Conservation (phyloP, 2,329 filamentous ascomycete genomes). For the Curvularia sp. region DNA sequence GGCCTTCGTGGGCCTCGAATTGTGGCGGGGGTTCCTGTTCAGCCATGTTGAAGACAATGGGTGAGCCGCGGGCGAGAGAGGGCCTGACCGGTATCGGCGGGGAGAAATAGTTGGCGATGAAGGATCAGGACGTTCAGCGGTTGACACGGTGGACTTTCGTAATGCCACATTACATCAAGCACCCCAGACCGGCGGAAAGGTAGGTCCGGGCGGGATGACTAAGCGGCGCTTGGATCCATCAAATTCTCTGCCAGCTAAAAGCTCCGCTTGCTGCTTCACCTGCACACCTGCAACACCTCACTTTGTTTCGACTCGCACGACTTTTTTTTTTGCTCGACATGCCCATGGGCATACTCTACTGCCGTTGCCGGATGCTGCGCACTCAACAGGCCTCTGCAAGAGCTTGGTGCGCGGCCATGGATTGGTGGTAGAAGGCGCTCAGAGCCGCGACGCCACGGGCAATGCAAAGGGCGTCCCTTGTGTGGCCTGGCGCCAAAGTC, state of each 20-base stretch:
- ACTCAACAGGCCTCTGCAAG: background rate
- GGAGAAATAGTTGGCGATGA: background rate
- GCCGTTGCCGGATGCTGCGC: background rate
- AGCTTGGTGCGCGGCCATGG: background rate
- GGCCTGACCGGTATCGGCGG: background rate
- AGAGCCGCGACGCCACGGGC: background rate
- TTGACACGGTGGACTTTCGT: constrained; percentile 22
- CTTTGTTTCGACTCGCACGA: background rate
- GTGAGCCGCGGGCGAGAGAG: constrained; percentile 4
- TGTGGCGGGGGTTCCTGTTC: constrained; percentile 28
- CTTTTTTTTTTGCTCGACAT: background rate
- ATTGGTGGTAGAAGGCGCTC: background rate
- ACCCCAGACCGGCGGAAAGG: constrained; percentile 8
- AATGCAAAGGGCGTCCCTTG: background rate
- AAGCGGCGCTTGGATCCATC: constrained; percentile 8
- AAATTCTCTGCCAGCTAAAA: constrained; percentile 17
- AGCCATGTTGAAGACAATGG: constrained; percentile 26
- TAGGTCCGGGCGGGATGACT: constrained; percentile 15
- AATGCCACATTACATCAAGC: constrained; percentile 22
- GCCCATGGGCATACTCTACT: background rate
- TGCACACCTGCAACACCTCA: background rate
- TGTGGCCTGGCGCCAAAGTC: background rate
- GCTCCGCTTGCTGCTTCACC: background rate
- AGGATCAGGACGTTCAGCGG: background rate
- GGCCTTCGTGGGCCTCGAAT: constrained; percentile 16